Percentiles rank a stretch among this genome's conserved stretches.
phyloP scores from a whole-genome alignment of 2,329 filamentous ascomycete genomes.

The Cladosporium sp. region DNA sequence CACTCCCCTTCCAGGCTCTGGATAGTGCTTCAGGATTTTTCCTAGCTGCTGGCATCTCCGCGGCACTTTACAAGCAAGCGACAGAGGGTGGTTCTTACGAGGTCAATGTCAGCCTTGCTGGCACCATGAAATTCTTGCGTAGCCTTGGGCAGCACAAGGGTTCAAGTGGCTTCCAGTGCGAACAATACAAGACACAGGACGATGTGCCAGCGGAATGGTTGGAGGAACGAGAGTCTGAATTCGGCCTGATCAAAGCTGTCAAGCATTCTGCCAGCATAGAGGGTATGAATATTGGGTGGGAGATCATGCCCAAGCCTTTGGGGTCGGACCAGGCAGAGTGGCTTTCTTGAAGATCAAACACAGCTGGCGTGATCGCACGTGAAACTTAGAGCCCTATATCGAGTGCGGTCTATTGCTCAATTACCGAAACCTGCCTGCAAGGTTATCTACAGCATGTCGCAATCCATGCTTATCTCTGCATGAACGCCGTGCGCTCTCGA shows the following conservation, averaged over 20 bases:
- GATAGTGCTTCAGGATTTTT: slow-evolving; percentile 59
- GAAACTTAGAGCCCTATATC: not conserved
- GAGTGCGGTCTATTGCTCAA: not conserved
- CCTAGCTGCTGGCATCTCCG: slow-evolving; percentile 54
- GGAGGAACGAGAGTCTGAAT: slow-evolving; percentile 47
- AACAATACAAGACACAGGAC: slow-evolving; percentile 26
- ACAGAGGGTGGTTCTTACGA: slow-evolving; percentile 50
- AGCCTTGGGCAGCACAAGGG: slow-evolving; percentile 55
- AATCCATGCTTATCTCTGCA: not conserved
- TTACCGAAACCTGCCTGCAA: not conserved
- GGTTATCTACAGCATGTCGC: not conserved
- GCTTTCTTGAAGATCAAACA: not conserved
- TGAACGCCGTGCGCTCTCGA: not conserved
- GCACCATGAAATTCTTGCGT: slow-evolving; percentile 56
- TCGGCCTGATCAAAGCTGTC: slow-evolving; percentile 51
- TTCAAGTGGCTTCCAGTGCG: slow-evolving; percentile 45
- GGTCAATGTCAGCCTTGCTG: slow-evolving; percentile 58
- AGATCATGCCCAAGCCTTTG: slow-evolving; percentile 52
- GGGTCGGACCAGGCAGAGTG: slow-evolving; percentile 47
- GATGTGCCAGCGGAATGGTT: slow-evolving; percentile 35
- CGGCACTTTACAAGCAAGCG: slow-evolving; percentile 52
- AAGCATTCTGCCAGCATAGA: slow-evolving; percentile 52
- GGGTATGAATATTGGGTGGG: slow-evolving; percentile 50
- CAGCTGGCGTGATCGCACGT: not conserved
- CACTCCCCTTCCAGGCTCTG: slow-evolving; percentile 56